Conservation (phyloP, 352 stramenopile genomes). For the Phytopythium cucurbitacearum region DNA sequence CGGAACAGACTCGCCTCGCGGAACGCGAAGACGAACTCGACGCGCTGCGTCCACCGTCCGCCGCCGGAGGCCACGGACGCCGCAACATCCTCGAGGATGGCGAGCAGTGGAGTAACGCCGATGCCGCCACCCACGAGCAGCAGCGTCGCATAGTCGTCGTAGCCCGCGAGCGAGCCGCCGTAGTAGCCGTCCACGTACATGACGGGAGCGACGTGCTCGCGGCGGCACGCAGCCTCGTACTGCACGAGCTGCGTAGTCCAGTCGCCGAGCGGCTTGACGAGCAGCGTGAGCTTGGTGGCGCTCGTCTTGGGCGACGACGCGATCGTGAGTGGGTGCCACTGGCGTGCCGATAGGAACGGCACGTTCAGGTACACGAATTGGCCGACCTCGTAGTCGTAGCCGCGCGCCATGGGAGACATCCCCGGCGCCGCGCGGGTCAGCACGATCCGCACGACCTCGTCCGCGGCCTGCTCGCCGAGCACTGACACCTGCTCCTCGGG, state of each 20-base stretch:
- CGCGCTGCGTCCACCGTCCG: constrained; percentile 27
- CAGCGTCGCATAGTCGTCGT: constrained; percentile 41
- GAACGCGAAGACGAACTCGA: constrained; percentile 37
- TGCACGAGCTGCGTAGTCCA: constrained; percentile 38
- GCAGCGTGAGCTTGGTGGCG: constrained; percentile 28
- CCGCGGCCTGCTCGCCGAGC: constrained; percentile 14
- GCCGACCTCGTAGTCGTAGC: constrained; percentile 47
- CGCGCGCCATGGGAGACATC: constrained; percentile 20
- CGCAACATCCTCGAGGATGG: constrained; percentile 43
- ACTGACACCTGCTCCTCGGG: constrained; percentile 13
- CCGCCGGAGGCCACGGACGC: constrained; percentile 21
- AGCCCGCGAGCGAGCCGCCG: constrained; percentile 35
- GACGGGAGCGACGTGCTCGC: constrained; percentile 16
- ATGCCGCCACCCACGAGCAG: constrained; percentile 45
- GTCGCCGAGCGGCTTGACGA: constrained; percentile 48
- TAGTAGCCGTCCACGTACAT: constrained; percentile 63
- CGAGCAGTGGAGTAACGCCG: constrained; percentile 36
- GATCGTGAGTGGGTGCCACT: constrained; percentile 60
- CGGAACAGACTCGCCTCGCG: constrained; percentile 34
- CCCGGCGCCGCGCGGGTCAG: constrained; percentile 27
- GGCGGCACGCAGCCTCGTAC: constrained; percentile 34
- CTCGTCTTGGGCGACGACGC: constrained; percentile 42
- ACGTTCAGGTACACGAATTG: constrained; percentile 59
- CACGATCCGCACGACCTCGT: constrained; percentile 45
- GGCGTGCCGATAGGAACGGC: constrained; percentile 39